These are phyloP conservation scores for Prunus mongolica DNA, from an alignment of 306 rosid genomes.

Conservation along the genomic window DNA sequence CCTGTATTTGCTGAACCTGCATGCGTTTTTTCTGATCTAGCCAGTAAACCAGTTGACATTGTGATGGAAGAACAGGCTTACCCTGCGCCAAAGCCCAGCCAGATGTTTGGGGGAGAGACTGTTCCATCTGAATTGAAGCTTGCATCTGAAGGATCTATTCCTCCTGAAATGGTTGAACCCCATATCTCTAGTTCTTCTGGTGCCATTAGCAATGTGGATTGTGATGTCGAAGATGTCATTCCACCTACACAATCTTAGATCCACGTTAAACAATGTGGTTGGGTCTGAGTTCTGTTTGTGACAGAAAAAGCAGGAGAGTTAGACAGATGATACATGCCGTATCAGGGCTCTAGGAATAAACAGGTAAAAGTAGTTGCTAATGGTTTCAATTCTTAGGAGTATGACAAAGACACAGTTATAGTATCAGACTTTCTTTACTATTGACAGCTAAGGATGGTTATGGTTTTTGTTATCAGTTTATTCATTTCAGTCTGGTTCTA, in stretches of 20 bases:
- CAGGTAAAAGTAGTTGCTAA: slow-evolving; percentile 3
- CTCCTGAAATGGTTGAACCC: slow-evolving; percentile 18
- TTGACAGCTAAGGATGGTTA: slow-evolving; percentile 6
- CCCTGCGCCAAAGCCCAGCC: slow-evolving; percentile 1
- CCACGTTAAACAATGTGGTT: neutral
- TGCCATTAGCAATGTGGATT: slow-evolving; percentile 13
- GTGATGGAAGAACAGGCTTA: slow-evolving; percentile 26
- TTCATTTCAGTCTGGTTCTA: neutral
- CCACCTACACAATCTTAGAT: slow-evolving; percentile 31
- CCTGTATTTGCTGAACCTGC: slow-evolving; percentile 31
- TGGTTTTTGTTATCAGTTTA: neutral
- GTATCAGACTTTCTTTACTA: neutral
- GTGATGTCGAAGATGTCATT: slow-evolving; percentile 21
- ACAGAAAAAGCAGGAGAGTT: neutral
- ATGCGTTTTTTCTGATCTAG: slow-evolving; percentile 10
- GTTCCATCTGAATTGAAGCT: slow-evolving; percentile 14
- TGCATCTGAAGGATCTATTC: slow-evolving; percentile 20
- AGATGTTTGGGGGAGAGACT: slow-evolving; percentile 5
- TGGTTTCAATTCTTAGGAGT: slow-evolving; percentile 1
- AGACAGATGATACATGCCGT: neutral
- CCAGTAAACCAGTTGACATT: slow-evolving; percentile 18
- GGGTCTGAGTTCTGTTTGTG: slow-evolving; percentile 15
- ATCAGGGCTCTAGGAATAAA: slow-evolving; percentile 18
- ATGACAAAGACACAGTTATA: slow-evolving; percentile 9
- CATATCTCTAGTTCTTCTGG: slow-evolving; percentile 27